Base-by-base conservation (phyloP, 2,329 filamentous ascomycete species). In the Neopestalotiopsis sp. region DNA sequence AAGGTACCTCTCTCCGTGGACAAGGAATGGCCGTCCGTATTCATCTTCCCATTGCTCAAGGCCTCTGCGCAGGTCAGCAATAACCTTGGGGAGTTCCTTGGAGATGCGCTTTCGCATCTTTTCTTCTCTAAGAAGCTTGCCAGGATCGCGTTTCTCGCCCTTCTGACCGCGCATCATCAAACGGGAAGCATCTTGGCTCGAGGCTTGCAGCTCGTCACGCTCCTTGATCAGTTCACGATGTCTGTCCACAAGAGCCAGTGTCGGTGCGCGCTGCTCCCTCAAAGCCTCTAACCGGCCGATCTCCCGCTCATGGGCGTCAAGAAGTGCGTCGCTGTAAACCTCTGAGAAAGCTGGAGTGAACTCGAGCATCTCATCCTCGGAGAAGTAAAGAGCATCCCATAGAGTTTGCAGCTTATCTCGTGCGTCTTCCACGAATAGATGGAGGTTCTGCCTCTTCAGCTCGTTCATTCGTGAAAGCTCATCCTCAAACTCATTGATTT, bases 31-130 rank as follows among this genome's bases (percentile, higher is more conserved):
- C 12, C 94, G 90, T 3, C 94, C 95, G 79, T 95, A 98, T 77
- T 98, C 96, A 66, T 97, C 92, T 79, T 99, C 96, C 91, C 94
- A 99, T 61, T 87, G 84, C 78, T 95, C 93, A 34, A 99, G 87
- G n/a, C 88, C 86, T 79, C 91, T 95, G 72, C 89, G 89, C 69
- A 99, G 83, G n/a, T 98, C 94, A 0, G 87, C 88, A 69, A 95
- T 91, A 58, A 99, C 87, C 83, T 97, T 98, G 68, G 96, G 96
- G 38, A 99, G 85, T 77, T 99, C 96, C 81, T 98, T 99, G 32
- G 95, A 89, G 71, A 99, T 98, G 69, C 95, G 89, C 88, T 99
- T 99, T 70, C 96, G 91, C 94, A 97, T 97, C 87, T 98, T 99
- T 83, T 99, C 96, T 78, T 99, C 96, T 38, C 96, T 89, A 66